A percentile compares a stretch with the other conserved stretches of the same genome.
phyloP scores from a whole-genome alignment of 805 yeast genomes.

The Metschnikowia kofuensis region DNA sequence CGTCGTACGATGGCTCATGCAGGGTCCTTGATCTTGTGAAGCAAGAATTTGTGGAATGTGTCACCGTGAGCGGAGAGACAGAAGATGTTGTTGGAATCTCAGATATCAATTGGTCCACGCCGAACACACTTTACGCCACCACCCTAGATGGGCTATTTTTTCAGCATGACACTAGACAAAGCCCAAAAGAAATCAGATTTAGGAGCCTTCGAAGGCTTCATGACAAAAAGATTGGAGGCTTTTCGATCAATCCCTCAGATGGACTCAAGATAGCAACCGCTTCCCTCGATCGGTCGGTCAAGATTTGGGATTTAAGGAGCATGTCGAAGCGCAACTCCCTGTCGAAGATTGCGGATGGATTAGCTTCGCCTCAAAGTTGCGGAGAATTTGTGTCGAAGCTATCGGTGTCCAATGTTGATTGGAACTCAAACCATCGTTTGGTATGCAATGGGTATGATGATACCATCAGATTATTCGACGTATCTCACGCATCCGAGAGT shows the following conservation, averaged over 20 bases:
- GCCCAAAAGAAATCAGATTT: slow-evolving; percentile 25
- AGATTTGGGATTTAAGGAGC: slow-evolving; percentile 82
- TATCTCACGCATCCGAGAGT: not conserved
- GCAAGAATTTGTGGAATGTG: slow-evolving; percentile 52
- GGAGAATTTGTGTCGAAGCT: slow-evolving; percentile 72
- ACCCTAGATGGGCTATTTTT: slow-evolving; percentile 81
- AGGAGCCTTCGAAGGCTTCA: slow-evolving; percentile 57
- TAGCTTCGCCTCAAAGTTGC: slow-evolving; percentile 44
- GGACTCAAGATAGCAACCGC: slow-evolving; percentile 76
- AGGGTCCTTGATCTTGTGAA: slow-evolving; percentile 66
- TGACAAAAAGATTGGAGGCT: slow-evolving; percentile 91
- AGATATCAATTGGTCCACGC: slow-evolving; percentile 57
- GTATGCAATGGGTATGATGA: slow-evolving; percentile 87
- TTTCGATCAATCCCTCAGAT: slow-evolving; percentile 69
- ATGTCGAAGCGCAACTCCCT: slow-evolving; percentile 21
- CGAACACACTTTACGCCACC: slow-evolving; percentile 62
- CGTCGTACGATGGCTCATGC: slow-evolving; percentile 87
- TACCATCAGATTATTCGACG: slow-evolving; percentile 11
- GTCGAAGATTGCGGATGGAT: slow-evolving; percentile 10
- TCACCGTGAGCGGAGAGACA: slow-evolving; percentile 48
- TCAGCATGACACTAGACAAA: slow-evolving; percentile 62
- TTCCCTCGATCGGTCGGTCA: slow-evolving; percentile 80
- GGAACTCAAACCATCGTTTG: slow-evolving; percentile 64
- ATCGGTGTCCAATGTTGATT: slow-evolving; percentile 81
- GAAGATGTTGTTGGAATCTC: slow-evolving; percentile 60